Evolutionary conservation across 148 eudicot genomes (phyloP).

Genomic region (Cornus controversa): DNA sequence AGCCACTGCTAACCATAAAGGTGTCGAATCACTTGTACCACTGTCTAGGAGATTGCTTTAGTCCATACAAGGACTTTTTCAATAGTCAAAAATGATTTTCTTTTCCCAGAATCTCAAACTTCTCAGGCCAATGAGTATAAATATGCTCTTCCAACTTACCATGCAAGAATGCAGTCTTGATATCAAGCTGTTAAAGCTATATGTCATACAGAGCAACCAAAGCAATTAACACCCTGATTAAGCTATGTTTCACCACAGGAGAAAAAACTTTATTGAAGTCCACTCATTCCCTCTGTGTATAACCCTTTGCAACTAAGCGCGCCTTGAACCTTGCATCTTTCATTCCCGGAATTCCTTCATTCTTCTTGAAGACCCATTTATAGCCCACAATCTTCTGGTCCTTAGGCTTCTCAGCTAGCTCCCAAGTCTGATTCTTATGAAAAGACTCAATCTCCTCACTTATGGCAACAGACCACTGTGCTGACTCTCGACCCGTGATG

Average conservation of each 20-base stretch:
- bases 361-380: slow-evolving; percentile 14
- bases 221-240: background rate
- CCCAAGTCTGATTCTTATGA: slow-evolving; percentile 8
- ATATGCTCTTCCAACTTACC: slow-evolving; percentile 1
- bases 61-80: background rate
- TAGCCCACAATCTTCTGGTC: background rate
- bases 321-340: slow-evolving; percentile 8
- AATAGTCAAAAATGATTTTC: background rate
- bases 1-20: background rate
- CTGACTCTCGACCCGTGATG: background rate
- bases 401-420: background rate
- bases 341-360: background rate
- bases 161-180: slow-evolving; percentile 11
- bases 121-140: background rate
- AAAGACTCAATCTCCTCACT: slow-evolving; percentile 7
- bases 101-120: background rate
- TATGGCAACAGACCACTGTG: background rate
- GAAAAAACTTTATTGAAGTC: slow-evolving; percentile 19
- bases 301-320: background rate
- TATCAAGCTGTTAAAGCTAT: slow-evolving; percentile 16
- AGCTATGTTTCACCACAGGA: slow-evolving; percentile 1
- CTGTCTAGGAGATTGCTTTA: slow-evolving; percentile 7
- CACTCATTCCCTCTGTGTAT: background rate
- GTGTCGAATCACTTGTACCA: slow-evolving; percentile 1
- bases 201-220: background rate